These are phyloP conservation scores for Solanum hybrid DNA, from an alignment of 305 asterid genomes.

Conservation along the genomic window DNA sequence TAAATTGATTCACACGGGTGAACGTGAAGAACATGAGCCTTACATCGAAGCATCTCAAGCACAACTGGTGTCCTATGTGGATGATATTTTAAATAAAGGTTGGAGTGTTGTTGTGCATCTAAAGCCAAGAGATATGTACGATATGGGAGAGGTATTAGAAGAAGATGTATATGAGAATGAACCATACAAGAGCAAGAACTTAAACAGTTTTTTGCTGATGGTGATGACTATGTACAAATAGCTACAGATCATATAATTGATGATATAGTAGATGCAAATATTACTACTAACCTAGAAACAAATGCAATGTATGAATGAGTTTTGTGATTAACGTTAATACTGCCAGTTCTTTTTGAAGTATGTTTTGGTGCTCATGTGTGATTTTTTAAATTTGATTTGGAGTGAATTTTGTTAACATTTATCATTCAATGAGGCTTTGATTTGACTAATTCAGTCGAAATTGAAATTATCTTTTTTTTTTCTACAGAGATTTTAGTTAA, in stretches of 20 bases:
- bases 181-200: not conserved
- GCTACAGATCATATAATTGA: not conserved
- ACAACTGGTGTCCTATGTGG: not conserved
- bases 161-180: too few relatives aligned
- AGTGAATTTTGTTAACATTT: too few relatives aligned
- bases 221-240: not conserved
- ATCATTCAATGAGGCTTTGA: not conserved
- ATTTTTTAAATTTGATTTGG: too few relatives aligned
- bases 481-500: not conserved
- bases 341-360: too few relatives aligned
- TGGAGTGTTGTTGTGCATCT: not conserved
- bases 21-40: not conserved
- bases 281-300: not conserved
- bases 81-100: not conserved
- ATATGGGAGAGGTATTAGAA: not conserved
- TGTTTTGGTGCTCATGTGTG: too few relatives aligned
- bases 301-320: not conserved
- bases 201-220: not conserved
- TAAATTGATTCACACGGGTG: not conserved
- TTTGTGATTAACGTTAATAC: not conserved
- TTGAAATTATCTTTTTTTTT: too few relatives aligned
- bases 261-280: not conserved
- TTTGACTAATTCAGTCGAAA: not conserved
- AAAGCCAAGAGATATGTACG: not conserved
- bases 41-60: not conserved